Evolutionary conservation across 2,329 filamentous ascomycete species (phyloP), one percentile per base, ranked within the genome.

Genomic region (Colletotrichum sp.): DNA sequence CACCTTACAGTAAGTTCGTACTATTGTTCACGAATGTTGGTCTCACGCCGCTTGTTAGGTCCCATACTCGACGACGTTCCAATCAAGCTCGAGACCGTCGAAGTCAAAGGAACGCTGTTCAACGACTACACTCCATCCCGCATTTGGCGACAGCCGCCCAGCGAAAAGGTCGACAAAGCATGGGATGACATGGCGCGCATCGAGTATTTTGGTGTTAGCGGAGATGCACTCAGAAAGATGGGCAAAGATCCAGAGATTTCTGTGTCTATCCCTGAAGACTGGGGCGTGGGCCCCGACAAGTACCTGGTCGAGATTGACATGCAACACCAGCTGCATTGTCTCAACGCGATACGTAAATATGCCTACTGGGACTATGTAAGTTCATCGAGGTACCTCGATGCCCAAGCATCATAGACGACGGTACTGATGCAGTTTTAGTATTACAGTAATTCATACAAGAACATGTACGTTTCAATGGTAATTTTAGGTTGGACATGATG

Each of bases 101-200:
- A 68, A 32, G 73, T 75, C 12, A 75, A 69, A 63, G 73, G 73
- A 10, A 74, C 73, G 4, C 43, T 75, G 7, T 75, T 75, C 70
- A 75, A 75, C 26, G 73, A 75, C n/a, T 75, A 79, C 78, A 82
- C 82, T 80, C 83, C 83, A 79, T 78, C 82, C 59, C 81, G 55
- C 4, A 75, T 79, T 7, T 79, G 69, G 66, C 75, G 78, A 1
- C 59, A 73, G 7, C 24, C 68, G 1, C 79, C 79, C 0, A 77
- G 75, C 16, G 72, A 78, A 16, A 77, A 78, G 16, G 78, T 80
- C 4, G 79, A 79, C 65, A 64, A 73, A 7, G 79, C 79, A 3
- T 79, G 79, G 79, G 78, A 79, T 2, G 73, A 69, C 7, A 43
- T 75, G 16, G 64, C 73, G 2, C 58, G 65, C 18, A 75, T 75